These are phyloP conservation scores for Dendrocalamus sinicus DNA, from an alignment of 176 grass and related monocot genomes.

Conservation along the genomic window DNA sequence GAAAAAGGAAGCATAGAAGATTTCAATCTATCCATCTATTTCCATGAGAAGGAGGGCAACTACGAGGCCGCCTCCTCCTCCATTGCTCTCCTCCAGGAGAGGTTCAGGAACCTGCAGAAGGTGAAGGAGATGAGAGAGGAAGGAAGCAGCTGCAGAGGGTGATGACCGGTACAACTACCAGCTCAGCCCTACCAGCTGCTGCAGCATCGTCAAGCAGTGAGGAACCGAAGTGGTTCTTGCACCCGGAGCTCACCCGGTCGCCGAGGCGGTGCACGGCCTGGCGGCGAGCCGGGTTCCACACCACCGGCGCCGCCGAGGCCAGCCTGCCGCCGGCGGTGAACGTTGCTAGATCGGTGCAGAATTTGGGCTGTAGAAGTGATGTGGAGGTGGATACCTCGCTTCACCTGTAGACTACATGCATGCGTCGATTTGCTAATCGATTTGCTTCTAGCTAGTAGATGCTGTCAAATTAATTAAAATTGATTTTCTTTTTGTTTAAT, in stretches of 20 bases:
- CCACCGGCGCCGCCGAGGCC: not conserved
- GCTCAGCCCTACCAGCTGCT: no score
- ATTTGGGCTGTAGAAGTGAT: constrained; percentile 36
- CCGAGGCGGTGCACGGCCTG: not conserved
- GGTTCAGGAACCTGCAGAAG: constrained; percentile 66
- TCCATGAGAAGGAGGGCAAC: constrained; percentile 35
- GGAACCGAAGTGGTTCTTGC: constrained; percentile 49
- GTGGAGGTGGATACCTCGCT: constrained; percentile 66
- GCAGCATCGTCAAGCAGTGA: not conserved
- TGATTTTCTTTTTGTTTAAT: not conserved
- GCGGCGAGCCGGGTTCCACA: not conserved
- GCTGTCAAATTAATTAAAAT: not conserved
- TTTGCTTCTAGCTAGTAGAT: not conserved
- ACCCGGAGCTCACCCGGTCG: constrained; percentile 47
- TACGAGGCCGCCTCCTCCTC: constrained; percentile 40
- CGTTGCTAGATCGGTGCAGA: constrained; percentile 14
- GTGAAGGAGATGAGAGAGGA: constrained; percentile 64
- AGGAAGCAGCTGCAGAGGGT: constrained; percentile 42
- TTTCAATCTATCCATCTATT: not conserved
- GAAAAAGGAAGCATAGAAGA: not conserved
- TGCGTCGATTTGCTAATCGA: not conserved
- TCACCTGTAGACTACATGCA: constrained; percentile 46
- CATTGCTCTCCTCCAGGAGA: constrained; percentile 70
- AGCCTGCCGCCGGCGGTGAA: not conserved
- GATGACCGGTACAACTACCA: not conserved